A percentile compares a stretch with the other conserved stretches of the same genome.
Conservation (phyloP, 805 yeast species). For the Lipomyces lipofer region DNA sequence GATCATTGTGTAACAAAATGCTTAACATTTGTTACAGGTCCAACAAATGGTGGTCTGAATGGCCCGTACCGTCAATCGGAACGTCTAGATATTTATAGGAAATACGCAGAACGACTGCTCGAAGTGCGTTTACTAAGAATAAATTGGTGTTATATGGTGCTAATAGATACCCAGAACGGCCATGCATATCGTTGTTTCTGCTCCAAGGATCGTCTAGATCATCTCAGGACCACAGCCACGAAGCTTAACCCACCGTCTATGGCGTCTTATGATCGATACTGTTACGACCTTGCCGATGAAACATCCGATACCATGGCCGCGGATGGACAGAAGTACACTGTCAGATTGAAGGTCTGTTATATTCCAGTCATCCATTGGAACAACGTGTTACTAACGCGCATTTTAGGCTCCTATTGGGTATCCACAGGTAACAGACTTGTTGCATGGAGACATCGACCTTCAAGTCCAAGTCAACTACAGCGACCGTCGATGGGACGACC, state of each 20-base stretch:
- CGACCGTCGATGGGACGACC: constrained; percentile 85
- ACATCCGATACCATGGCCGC: constrained; percentile 44
- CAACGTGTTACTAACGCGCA: no score
- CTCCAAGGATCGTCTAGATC: constrained; percentile 70
- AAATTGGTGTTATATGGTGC: not conserved
- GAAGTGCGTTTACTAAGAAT: constrained; percentile 34
- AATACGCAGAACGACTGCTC: constrained; percentile 58
- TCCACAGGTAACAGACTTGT: constrained; percentile 65
- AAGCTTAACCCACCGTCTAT: constrained; percentile 82
- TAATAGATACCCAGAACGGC: constrained; percentile 44
- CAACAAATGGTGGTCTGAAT: constrained; percentile 53
- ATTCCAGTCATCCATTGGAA: no score
- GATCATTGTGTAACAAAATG: no score
- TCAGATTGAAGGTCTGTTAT: constrained; percentile 81
- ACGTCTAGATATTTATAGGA: constrained; percentile 62
- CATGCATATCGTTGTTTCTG: constrained; percentile 87
- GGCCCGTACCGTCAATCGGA: constrained; percentile 90
- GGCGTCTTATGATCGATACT: constrained; percentile 86
- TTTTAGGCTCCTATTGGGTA: constrained; percentile 71
- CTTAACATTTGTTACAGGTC: constrained; percentile 46
- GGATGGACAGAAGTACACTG: constrained; percentile 48
- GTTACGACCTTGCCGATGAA: constrained; percentile 49
- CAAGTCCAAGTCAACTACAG: constrained; percentile 74
- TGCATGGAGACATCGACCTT: constrained; percentile 74
- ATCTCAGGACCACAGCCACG: constrained; percentile 70